Base-by-base conservation (phyloP, 805 yeast genomes). In the Hanseniaspora opuntiae region DNA sequence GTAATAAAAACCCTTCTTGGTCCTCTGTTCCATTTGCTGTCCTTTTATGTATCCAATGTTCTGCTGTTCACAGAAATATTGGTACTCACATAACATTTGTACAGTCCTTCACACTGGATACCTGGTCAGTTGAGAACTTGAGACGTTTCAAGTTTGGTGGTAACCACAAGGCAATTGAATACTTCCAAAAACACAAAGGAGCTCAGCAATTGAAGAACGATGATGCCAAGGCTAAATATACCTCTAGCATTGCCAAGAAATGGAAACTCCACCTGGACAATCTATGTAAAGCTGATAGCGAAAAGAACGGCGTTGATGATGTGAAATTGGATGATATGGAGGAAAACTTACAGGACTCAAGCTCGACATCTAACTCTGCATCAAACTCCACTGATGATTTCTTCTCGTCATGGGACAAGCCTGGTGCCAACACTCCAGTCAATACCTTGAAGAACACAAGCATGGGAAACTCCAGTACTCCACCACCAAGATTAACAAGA, bases 21-120 rank as follows among this genome's bases (percentile, higher is more conserved):
- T 86, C 98, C 3, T 90, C 97, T 14, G 88, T 90, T 53, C 96
- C 97, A 14, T 90, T 86, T 68, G 98, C 97, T 54, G 85, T 89
- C 51, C 77, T 89, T 65, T 71, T 93, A 56, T 93, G 98, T 72
- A 75, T 89, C 56, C 95, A 93, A 67, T 93, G 98, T 68, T 85
- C 96, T 52, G 89, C 97, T 3, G 87, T 84, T 51, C 98, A 93
- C 72, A 79, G 98, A 68, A 88, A 88, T 67, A 69, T 93, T 70
- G 98, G 98, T 56, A 97, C 89, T 38, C 98, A 93, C 67, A 82
- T 93, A 62, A 79, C 97, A 38, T 93, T 93, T 72, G 97, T 93
- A 56, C 86, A 88, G 66, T 86, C 96, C 30, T 79, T 93, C 30
- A 85, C 82, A 59, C 74, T 93, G 71, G 98, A 93, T 69, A 85